Conservation (phyloP, 352 stramenopile species). For the Pythium insidiosum region DNA sequence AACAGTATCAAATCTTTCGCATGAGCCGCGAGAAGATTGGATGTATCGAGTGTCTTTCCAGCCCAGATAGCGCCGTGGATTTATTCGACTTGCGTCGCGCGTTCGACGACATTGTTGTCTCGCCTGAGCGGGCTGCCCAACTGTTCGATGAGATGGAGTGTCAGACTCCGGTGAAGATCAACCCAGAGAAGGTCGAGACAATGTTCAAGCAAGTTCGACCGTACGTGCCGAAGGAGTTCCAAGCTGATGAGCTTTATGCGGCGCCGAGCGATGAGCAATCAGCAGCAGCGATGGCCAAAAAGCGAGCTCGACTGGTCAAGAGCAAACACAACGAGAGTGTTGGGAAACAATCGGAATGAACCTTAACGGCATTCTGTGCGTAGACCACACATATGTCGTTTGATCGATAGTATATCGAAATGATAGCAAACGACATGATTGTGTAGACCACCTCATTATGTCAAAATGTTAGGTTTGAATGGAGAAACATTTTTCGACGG, state of each 20-base stretch:
- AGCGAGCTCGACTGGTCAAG: background rate
- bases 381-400: too few relatives aligned
- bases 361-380: too few relatives aligned
- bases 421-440: too few relatives aligned
- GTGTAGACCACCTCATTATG: too few relatives aligned
- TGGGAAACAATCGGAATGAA: too few relatives aligned
- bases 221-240: background rate
- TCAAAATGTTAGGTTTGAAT: too few relatives aligned
- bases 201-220: background rate
- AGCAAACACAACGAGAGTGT: too few relatives aligned
- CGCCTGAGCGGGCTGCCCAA: background rate
- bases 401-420: too few relatives aligned
- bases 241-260: background rate
- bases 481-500: too few relatives aligned
- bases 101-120: background rate
- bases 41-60: background rate
- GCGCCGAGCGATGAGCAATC: background rate
- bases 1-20: constrained; percentile 1
- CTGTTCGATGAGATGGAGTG: background rate
- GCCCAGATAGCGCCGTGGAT: background rate
- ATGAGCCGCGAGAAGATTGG: background rate
- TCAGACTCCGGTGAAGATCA: background rate
- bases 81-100: background rate
- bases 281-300: background rate
- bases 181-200: background rate